Conservation (phyloP, 2,329 filamentous ascomycete species). For the Annulohypoxylon truncatum region DNA sequence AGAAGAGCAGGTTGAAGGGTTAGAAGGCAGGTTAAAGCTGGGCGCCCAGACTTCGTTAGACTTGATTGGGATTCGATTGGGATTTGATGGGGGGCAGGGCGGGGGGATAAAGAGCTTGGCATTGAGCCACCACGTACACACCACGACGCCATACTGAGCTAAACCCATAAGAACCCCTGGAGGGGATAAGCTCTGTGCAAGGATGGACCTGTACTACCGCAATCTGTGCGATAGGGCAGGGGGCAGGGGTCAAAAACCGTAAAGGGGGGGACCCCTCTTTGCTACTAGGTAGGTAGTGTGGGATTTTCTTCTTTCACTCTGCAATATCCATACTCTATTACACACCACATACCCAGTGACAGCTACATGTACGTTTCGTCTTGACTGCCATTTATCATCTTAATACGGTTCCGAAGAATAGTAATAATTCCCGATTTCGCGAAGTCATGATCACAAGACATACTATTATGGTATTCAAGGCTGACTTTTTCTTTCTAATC, state of each 20-base stretch:
- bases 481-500: slow-evolving; percentile 2
- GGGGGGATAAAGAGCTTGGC: slow-evolving; percentile 28
- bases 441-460: background rate
- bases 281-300: slow-evolving; percentile 32
- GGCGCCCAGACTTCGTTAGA: slow-evolving; percentile 14
- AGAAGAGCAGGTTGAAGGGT: slow-evolving; percentile 22
- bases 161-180: background rate
- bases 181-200: background rate
- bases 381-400: background rate
- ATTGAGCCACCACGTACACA: slow-evolving; percentile 18
- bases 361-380: slow-evolving; percentile 13
- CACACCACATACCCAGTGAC: slow-evolving; percentile 10
- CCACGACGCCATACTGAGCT: background rate
- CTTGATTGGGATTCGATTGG: slow-evolving; percentile 14
- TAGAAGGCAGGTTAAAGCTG: slow-evolving; percentile 8
- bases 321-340: slow-evolving; percentile 11
- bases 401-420: slow-evolving; percentile 17
- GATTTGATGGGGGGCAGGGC: slow-evolving; percentile 11
- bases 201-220: background rate
- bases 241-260: background rate
- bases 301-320: slow-evolving; percentile 1
- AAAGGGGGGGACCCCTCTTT: slow-evolving; percentile 24
- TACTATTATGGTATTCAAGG: background rate
- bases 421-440: slow-evolving; percentile 30
- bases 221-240: background rate